Base-by-base conservation (phyloP, 2,329 filamentous ascomycete species). In the Aspergillus eucalypticola region DNA sequence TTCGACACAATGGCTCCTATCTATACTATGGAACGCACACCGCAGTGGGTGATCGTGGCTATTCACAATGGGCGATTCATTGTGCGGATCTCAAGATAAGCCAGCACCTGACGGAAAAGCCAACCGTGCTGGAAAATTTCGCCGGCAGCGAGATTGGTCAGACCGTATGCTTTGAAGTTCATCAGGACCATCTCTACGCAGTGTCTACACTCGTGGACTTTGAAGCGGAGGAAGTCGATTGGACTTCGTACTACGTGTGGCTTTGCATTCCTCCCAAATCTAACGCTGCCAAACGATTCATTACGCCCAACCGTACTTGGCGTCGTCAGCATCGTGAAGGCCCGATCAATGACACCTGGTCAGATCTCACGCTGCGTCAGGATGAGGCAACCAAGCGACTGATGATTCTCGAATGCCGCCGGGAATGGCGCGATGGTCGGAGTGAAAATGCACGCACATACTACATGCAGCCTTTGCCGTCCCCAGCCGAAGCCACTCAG, bases 301-400 rank as follows among this genome's bases (percentile, higher is more conserved):
- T 80, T n/a, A 76, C 83, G 63, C 75, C 78, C n/a, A 80, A 81
- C 57, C 75, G 78, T 19, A 81, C 88, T 48, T 91, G 87, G 83
- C 81, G 89, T 7, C 84, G 89, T 15, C 81, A 88, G 53, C 87
- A 91, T 65, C 78, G 77, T 27, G 89, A 92, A 71, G 90, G 90
- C 0, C 84, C 88, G 0, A 86, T 92, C 15, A 89, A 92, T 65
- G 87, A 92, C 66, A 83, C 88, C 2, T 93, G 90, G 89, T 88
- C 85, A 0, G 84, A 86, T 59, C 76, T 93, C 3, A 83, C 83
- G 3, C 76, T 92, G 1, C 82, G 85, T 27, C 79, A 78, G 35
- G 85, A 90, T 60, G 86, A 90, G 60, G 67, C 67, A 10, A 87
- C 83, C 0, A 85, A 86, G 1, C 73, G 80, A 13, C 74, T 90